Percentiles rank a stretch among this genome's conserved stretches.
Evolutionary conservation across 306 rosid species (phyloP).

Genomic region (Citrullus colocynthis): DNA sequence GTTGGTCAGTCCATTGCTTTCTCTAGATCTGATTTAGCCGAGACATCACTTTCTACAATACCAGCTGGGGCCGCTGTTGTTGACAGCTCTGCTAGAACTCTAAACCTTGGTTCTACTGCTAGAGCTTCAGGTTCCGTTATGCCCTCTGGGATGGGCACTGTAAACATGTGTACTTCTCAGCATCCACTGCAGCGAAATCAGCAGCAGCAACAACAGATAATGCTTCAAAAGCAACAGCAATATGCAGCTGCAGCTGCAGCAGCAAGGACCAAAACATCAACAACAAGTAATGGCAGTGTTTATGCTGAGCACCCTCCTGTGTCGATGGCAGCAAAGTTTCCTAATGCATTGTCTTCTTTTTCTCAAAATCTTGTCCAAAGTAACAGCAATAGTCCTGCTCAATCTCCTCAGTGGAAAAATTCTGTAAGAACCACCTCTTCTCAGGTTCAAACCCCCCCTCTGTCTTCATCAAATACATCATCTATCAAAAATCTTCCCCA

Average conservation of each 20-base stretch:
- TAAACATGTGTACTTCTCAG: slow-evolving; percentile 32
- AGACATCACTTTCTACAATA: slow-evolving; percentile 31
- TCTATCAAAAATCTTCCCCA: slow-evolving; percentile 48
- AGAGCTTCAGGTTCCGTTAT: slow-evolving; percentile 40
- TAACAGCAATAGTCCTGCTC: slow-evolving; percentile 46
- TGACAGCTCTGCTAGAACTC: slow-evolving; percentile 58
- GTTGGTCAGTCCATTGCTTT: slow-evolving; percentile 77
- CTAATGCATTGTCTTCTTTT: slow-evolving; percentile 53
- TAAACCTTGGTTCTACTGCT: slow-evolving; percentile 43
- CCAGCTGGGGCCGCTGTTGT: slow-evolving; percentile 45
- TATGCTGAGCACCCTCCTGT: slow-evolving; percentile 64
- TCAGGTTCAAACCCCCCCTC: slow-evolving; percentile 40
- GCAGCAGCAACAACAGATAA: slow-evolving; percentile 51
- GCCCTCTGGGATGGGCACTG: slow-evolving; percentile 28
- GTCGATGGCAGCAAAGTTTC: slow-evolving; percentile 57
- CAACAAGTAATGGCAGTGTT: slow-evolving; percentile 53
- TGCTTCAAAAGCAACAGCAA: slow-evolving; percentile 53
- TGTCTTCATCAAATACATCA: slow-evolving; percentile 44
- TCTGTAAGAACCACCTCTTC: slow-evolving; percentile 40
- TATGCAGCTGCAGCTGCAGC: slow-evolving; percentile 35
- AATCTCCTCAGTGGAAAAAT: slow-evolving; percentile 88
- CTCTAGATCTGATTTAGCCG: slow-evolving; percentile 56
- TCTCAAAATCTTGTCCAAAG: slow-evolving; percentile 65
- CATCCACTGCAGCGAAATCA: slow-evolving; percentile 61
- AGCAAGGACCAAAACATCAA: slow-evolving; percentile 41